These are phyloP conservation scores for Tricholoma matsutake DNA, from an alignment of 768 basidiomycete genomes.

Conservation along the genomic window DNA sequence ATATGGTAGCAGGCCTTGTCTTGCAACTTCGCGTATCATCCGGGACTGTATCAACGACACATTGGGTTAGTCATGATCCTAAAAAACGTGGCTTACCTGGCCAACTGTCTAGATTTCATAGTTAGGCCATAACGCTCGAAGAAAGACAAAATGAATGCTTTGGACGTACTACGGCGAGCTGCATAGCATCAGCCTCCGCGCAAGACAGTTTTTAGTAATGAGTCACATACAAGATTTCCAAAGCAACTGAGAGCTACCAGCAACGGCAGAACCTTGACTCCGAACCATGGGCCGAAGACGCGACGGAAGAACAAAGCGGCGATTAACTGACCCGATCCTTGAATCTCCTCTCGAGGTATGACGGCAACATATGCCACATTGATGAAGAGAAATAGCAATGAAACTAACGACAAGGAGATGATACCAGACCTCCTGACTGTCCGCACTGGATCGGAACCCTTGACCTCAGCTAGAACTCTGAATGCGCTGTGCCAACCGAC, in stretches of 20 bases:
- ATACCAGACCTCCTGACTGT: slow-evolving; percentile 43
- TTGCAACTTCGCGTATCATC: slow-evolving; percentile 47
- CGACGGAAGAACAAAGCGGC: slow-evolving; percentile 32
- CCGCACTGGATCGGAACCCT: slow-evolving; percentile 36
- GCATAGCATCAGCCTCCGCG: background rate
- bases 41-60: slow-evolving; percentile 28
- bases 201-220: background rate
- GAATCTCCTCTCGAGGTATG: slow-evolving; percentile 33
- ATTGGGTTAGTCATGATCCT: background rate
- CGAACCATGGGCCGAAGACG: slow-evolving; percentile 26
- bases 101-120: slow-evolving; percentile 24
- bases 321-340: slow-evolving; percentile 31
- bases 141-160: background rate
- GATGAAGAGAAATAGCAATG: slow-evolving; percentile 44
- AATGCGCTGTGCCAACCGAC: slow-evolving; percentile 36
- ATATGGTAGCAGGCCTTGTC: slow-evolving; percentile 51
- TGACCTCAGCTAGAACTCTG: slow-evolving; percentile 45
- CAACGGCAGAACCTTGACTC: slow-evolving; percentile 28
- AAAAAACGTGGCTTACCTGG: slow-evolving; percentile 14
- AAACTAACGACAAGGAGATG: slow-evolving; percentile 38
- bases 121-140: background rate
- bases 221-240: slow-evolving; percentile 32
- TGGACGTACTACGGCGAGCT: slow-evolving; percentile 29
- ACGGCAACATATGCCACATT: slow-evolving; percentile 39
- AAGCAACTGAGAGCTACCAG: slow-evolving; percentile 33